These are phyloP conservation scores for Basipetospora chlamydospora DNA, from an alignment of 2,329 filamentous ascomycete species.

Conservation along the genomic window DNA sequence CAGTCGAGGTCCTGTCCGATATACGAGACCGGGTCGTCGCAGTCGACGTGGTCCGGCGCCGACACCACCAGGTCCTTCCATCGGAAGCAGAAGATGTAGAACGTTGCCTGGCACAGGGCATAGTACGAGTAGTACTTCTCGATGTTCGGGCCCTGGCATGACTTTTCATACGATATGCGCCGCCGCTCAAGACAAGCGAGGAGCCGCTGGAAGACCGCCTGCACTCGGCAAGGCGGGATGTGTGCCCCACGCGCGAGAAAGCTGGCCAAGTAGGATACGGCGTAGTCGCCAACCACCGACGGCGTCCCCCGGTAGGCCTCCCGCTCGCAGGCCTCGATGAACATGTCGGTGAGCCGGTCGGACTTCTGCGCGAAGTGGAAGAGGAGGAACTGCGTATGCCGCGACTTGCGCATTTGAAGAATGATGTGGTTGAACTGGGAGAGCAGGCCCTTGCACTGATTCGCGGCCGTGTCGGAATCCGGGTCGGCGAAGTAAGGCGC, in stretches of 20 bases:
- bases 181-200: slow-evolving; percentile 64
- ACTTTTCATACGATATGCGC: slow-evolving; percentile 54
- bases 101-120: slow-evolving; percentile 69
- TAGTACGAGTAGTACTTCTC: slow-evolving; percentile 77
- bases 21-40: slow-evolving; percentile 45
- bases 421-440: slow-evolving; percentile 79
- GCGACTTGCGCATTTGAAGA: slow-evolving; percentile 77
- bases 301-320: slow-evolving; percentile 42
- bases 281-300: slow-evolving; percentile 63
- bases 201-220: slow-evolving; percentile 67
- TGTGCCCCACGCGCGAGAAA: slow-evolving; percentile 85
- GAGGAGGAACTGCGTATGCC: slow-evolving; percentile 87
- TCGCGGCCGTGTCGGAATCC: slow-evolving; percentile 52
- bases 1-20: slow-evolving; percentile 63
- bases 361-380: slow-evolving; percentile 89
- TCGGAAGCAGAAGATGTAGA: slow-evolving; percentile 96
- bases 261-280: slow-evolving; percentile 83
- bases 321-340: slow-evolving; percentile 25
- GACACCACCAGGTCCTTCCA: slow-evolving; percentile 77
- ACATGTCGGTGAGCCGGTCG: slow-evolving; percentile 59
- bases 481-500: slow-evolving; percentile 56
- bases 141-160: slow-evolving; percentile 73
- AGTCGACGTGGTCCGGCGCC: slow-evolving; percentile 44
- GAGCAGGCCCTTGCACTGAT: slow-evolving; percentile 64
- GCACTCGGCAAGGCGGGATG: slow-evolving; percentile 61